Percentiles rank a stretch among this genome's conserved stretches.
phyloP scores from a whole-genome alignment of 495 filamentous ascomycete species.

The Barbatosphaeria neglecta region DNA sequence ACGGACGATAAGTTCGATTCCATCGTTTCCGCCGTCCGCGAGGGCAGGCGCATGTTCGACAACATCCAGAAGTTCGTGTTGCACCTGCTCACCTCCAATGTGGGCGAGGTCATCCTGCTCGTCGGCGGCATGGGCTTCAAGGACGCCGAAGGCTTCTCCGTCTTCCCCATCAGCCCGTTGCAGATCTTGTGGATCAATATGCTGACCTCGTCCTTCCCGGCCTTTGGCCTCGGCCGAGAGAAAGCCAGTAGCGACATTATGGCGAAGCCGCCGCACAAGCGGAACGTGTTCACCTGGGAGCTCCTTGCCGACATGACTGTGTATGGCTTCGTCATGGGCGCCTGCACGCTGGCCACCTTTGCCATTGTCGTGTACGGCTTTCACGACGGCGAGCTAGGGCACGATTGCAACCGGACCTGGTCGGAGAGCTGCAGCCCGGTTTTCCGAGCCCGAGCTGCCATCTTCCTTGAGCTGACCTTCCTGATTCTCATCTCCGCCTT shows the following conservation, averaged over 20 bases:
- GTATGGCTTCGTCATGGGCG: conserved; percentile 59
- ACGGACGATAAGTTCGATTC: conserved; percentile 83
- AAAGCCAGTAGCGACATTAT: conserved; percentile 55
- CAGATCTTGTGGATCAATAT: conserved; percentile 75
- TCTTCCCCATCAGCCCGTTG: conserved; percentile 64
- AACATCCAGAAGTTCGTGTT: conserved; percentile 78
- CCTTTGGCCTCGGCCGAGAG: conserved; percentile 64
- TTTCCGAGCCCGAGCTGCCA: conserved; percentile 66
- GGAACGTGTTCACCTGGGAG: conserved; percentile 60
- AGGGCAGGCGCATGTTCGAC: conserved; percentile 63
- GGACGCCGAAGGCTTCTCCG: conserved; percentile 48
- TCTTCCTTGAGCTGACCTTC: conserved; percentile 67
- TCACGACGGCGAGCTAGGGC: conserved; percentile 45
- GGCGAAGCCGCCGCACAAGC: conserved; percentile 55
- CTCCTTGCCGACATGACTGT: conserved; percentile 63
- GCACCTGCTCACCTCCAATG: conserved; percentile 61
- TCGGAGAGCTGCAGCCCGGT: conserved; percentile 45
- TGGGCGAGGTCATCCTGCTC: conserved; percentile 61
- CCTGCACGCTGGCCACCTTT: conserved; percentile 55
- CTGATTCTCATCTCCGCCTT: conserved; percentile 61
- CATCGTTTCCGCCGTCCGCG: conserved; percentile 62
- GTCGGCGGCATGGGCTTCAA: conserved; percentile 64
- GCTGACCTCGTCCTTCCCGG: conserved; percentile 62
- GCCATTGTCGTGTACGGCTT: conserved; percentile 55
- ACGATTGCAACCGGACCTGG: conserved; percentile 52